phyloP scores from a whole-genome alignment of 2,329 filamentous ascomycete species.

The Phialophora tarda region DNA sequence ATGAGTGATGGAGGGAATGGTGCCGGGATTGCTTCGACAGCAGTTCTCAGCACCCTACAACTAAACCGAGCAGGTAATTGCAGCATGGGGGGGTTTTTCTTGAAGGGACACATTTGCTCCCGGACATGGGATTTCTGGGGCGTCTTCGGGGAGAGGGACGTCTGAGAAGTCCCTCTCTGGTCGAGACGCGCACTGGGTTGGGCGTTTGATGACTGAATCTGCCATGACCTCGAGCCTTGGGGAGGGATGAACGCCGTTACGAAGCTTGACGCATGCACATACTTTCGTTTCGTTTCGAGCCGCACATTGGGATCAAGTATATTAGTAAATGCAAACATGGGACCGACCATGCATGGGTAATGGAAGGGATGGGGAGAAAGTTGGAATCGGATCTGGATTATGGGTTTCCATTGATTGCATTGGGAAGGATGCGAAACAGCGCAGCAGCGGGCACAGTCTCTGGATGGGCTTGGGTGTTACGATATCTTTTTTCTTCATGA shows the following conservation, averaged over 20 bases:
- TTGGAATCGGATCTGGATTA: neutral
- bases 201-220: slow-evolving; percentile 1
- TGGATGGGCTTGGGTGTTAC: neutral
- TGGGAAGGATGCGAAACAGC: neutral
- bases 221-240: neutral
- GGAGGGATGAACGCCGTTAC: slow-evolving; percentile 11
- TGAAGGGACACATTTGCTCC: neutral
- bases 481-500: neutral
- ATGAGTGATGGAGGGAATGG: slow-evolving; percentile 20
- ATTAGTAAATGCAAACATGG: neutral
- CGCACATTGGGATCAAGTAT: neutral
- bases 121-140: neutral
- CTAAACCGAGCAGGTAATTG: neutral
- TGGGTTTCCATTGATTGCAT: no score
- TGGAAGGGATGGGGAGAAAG: neutral
- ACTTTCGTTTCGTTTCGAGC: slow-evolving; percentile 1
- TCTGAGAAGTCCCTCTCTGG: neutral
- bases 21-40: neutral
- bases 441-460: neutral
- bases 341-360: neutral
- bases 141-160: neutral
- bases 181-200: neutral
- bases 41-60: neutral
- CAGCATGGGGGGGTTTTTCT: neutral
- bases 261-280: slow-evolving; percentile 14